Conservation (phyloP, 805 yeast genomes). For the Wickerhamomyces sydowiorum region DNA sequence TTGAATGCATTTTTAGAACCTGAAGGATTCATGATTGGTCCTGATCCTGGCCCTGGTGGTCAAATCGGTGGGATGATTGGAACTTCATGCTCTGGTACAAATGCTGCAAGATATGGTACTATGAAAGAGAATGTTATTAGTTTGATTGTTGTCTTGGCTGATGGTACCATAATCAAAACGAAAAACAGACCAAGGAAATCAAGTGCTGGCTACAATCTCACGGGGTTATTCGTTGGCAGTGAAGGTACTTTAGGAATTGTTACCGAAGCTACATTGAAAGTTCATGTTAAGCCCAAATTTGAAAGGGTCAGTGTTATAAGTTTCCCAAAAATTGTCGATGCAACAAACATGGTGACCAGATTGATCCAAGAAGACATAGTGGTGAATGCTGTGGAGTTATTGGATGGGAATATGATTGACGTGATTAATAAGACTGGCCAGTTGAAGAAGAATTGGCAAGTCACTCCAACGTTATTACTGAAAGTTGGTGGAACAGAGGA, state of each 20-base stretch:
- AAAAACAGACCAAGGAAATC: conserved; percentile 65
- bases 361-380: conserved; percentile 54
- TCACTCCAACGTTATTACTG: conserved; percentile 50
- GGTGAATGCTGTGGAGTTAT: conserved; percentile 63
- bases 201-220: conserved; percentile 69
- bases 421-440: conserved; percentile 50
- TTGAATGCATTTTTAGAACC: conserved; percentile 42
- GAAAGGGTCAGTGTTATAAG: conserved; percentile 63
- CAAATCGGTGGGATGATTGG: conserved; percentile 68
- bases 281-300: conserved; percentile 52
- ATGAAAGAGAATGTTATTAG: conserved; percentile 62
- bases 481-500: conserved; percentile 47
- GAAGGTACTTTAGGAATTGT: conserved; percentile 74
- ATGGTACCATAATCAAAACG: conserved; percentile 68
- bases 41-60: conserved; percentile 76
- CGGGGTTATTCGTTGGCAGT: conserved; percentile 60
- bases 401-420: conserved; percentile 63
- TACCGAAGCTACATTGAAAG: conserved; percentile 64
- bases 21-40: conserved; percentile 64
- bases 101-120: conserved; percentile 71
- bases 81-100: conserved; percentile 70
- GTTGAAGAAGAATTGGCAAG: conserved; percentile 44
- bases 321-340: conserved; percentile 60
- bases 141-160: conserved; percentile 67
- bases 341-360: conserved; percentile 57